Percentiles rank a stretch among this genome's conserved stretches.
Conservation (phyloP, 2,329 filamentous ascomycete genomes). For the Fusarium nematophilum region DNA sequence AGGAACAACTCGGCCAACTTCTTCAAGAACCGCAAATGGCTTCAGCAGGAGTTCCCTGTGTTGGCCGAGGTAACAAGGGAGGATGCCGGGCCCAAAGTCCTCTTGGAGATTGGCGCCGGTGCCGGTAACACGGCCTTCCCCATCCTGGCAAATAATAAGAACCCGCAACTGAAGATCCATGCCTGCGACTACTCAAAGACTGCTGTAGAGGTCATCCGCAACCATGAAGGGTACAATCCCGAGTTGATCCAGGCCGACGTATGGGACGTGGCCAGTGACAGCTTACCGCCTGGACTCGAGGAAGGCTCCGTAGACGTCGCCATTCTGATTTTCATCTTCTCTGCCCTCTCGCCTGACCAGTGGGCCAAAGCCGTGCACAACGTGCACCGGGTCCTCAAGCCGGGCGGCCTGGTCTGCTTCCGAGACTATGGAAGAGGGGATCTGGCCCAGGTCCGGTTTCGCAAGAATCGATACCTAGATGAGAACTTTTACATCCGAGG, state of each 20-base stretch:
- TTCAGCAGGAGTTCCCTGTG: slow-evolving; percentile 94
- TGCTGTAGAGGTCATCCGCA: slow-evolving; percentile 92
- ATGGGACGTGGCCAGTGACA: slow-evolving; percentile 85
- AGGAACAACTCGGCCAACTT: slow-evolving; percentile 98
- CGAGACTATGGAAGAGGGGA: slow-evolving; percentile 97
- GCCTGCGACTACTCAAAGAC: slow-evolving; percentile 97
- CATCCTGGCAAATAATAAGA: slow-evolving; percentile 84
- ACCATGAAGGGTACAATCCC: slow-evolving; percentile 79
- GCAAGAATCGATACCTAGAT: slow-evolving; percentile 91
- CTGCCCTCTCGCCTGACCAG: slow-evolving; percentile 84
- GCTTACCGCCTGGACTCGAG: slow-evolving; percentile 79
- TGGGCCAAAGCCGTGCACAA: slow-evolving; percentile 88
- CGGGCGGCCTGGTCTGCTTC: slow-evolving; percentile 93
- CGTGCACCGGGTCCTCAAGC: slow-evolving; percentile 84
- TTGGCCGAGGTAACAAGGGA: slow-evolving; percentile 79
- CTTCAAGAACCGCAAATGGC: slow-evolving; percentile 98
- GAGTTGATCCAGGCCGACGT: slow-evolving; percentile 86
- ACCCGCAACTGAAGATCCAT: slow-evolving; percentile 83
- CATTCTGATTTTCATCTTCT: slow-evolving; percentile 97
- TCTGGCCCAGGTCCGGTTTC: slow-evolving; percentile 95
- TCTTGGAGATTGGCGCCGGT: slow-evolving; percentile 93
- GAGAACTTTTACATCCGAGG: slow-evolving; percentile 98
- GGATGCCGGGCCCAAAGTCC: slow-evolving; percentile 74
- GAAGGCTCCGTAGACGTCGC: slow-evolving; percentile 91
- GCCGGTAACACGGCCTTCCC: slow-evolving; percentile 98